These are phyloP conservation scores for Posidonia oceanica DNA, from an alignment of 116 monocot species.

Conservation along the genomic window DNA sequence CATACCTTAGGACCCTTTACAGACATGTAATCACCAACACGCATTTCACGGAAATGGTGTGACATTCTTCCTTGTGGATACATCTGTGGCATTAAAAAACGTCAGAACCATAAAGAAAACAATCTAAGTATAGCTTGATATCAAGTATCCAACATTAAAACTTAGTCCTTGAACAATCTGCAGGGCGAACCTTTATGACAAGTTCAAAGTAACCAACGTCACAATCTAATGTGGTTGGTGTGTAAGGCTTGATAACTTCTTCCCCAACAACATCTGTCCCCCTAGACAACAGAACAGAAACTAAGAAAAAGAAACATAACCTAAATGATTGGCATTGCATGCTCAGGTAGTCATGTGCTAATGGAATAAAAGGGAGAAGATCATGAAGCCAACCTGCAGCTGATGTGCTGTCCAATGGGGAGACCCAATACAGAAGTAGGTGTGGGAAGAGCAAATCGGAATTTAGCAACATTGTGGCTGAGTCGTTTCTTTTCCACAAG, in stretches of 20 bases:
- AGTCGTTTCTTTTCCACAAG: conserved; percentile 74
- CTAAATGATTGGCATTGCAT: neutral
- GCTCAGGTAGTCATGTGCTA: neutral
- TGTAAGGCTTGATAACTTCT: conserved; percentile 97
- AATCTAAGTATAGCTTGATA: neutral
- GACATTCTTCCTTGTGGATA: conserved; percentile 99
- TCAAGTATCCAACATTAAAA: no score
- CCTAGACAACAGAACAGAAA: conserved; percentile 20
- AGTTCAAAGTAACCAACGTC: conserved; percentile 95
- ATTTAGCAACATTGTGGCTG: conserved; percentile 94
- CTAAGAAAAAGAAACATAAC: neutral
- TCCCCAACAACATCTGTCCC: conserved; percentile 75
- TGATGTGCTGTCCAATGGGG: conserved; percentile 98
- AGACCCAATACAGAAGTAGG: conserved; percentile 81
- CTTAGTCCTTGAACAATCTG: neutral
- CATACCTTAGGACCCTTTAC: conserved; percentile 97
- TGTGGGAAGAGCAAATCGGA: conserved; percentile 67
- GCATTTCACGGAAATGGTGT: conserved; percentile 99
- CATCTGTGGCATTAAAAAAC: conserved; percentile 43
- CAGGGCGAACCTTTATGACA: conserved; percentile 73
- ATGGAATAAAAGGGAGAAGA: neutral
- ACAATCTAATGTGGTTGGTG: conserved; percentile 89
- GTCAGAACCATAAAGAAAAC: conserved; percentile 1
- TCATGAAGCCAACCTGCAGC: conserved; percentile 67
- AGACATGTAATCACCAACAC: conserved; percentile 81